These are phyloP conservation scores for Rhodofomes roseus DNA, from an alignment of 1,284 basidiomycete genomes.

Conservation along the genomic window DNA sequence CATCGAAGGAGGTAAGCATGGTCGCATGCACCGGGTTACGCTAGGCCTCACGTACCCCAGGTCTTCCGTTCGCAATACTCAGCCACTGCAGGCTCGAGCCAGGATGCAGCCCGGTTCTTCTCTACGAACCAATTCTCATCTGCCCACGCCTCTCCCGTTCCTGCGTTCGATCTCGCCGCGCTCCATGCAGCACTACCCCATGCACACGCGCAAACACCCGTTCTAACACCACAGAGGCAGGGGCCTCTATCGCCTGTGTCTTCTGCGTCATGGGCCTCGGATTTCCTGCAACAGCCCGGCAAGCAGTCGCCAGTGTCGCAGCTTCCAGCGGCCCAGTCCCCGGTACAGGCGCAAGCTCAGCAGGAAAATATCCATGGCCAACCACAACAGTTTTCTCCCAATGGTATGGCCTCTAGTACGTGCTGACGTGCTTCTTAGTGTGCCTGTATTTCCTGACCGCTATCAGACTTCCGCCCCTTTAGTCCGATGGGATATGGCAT, in stretches of 20 bases:
- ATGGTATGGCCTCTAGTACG: background rate
- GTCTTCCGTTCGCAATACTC: constrained; percentile 55
- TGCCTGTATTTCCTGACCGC: background rate
- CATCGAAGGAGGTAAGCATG: constrained; percentile 52
- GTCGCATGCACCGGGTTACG: background rate
- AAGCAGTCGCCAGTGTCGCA: constrained; percentile 5
- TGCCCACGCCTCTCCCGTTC: constrained; percentile 30
- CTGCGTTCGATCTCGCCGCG: constrained; percentile 54
- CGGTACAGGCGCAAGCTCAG: background rate
- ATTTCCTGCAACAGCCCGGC: constrained; percentile 47
- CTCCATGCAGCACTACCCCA: constrained; percentile 51
- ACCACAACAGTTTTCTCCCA: background rate
- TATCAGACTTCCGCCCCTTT: background rate
- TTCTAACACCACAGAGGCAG: constrained; percentile 27
- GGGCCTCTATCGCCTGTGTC: constrained; percentile 5
- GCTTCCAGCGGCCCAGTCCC: background rate
- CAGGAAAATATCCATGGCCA: background rate
- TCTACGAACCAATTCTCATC: constrained; percentile 31
- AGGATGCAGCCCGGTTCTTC: constrained; percentile 73
- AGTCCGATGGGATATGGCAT: background rate
- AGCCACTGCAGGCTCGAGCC: constrained; percentile 41
- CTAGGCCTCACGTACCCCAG: constrained; percentile 31
- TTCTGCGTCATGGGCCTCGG: constrained; percentile 51
- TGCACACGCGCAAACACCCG: constrained; percentile 20
- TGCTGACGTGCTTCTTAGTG: background rate